Percentiles rank a stretch among this genome's conserved stretches.
Evolutionary conservation across 2,329 filamentous ascomycete genomes (phyloP).

Genomic region (Claviceps capensis): DNA sequence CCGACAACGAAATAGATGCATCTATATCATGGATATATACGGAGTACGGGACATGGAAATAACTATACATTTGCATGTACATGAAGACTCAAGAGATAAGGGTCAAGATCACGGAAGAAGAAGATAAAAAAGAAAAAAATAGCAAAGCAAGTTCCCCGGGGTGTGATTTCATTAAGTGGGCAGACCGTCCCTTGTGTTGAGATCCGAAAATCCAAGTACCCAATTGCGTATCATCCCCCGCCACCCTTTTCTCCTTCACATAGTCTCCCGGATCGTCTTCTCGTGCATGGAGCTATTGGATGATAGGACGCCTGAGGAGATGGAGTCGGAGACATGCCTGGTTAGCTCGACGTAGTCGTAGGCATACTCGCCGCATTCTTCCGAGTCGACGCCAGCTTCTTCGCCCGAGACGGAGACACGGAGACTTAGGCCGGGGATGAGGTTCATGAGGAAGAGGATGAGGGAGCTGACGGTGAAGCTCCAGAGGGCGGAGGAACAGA

Average conservation of each 20-base stretch:
- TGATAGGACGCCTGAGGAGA: constrained; percentile 9
- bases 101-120: background rate
- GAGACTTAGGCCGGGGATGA: constrained; percentile 55
- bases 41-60: too few species aligned
- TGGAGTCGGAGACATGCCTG: constrained; percentile 42
- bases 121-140: background rate
- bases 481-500: constrained; percentile 50
- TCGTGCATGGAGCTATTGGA: constrained; percentile 16
- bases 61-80: too few species aligned
- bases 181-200: too few species aligned
- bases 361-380: constrained; percentile 69
- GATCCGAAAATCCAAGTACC: too few species aligned
- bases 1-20: too few species aligned
- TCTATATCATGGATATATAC: too few species aligned
- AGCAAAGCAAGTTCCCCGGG: background rate
- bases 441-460: constrained; percentile 58
- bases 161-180: too few species aligned
- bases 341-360: constrained; percentile 69
- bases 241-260: background rate
- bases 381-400: constrained; percentile 57
- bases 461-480: constrained; percentile 54
- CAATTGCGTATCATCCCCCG: too few species aligned
- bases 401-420: constrained; percentile 54
- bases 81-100: too few species aligned
- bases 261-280: constrained; percentile 11